Evolutionary conservation across 2,329 filamentous ascomycete species (phyloP), one percentile per base, ranked within the genome.

Genomic region (Fusarium secorum): DNA sequence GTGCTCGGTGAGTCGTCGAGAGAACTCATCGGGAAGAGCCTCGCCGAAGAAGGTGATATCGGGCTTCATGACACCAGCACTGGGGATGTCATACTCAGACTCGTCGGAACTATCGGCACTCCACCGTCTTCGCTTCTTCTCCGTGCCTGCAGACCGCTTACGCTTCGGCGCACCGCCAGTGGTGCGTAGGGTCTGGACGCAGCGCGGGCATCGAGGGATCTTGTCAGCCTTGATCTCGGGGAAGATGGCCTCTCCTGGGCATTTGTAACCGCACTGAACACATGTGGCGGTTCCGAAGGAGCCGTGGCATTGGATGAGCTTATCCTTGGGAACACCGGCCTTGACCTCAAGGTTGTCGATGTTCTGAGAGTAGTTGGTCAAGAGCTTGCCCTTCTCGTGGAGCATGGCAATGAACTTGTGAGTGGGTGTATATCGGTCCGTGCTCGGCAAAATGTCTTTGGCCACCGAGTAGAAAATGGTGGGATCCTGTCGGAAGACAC

Each of bases 41-140:
- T 99, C 96, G 74, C 95, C 95, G 77, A 98, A 98, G 84, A 99
- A 98, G 49, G 94, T 98, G 78, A 99, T 98, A 82, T 98, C 95
- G 13, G 96, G 96, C 86, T 93, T 97, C 94, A 97, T 97, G 78
- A 97, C 90, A 61, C 93, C 94, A 5, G 90, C 88, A 51, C 87
- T 85, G 4, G 90, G 89, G 41, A 92, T 88, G 67, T 83, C 81
- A 70, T 83, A 85, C 42, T 85, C 83, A 32, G 83, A 82, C 57
- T 86, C 84, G 18, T 85, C 82, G 46, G 78, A 81, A 66, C 81
- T 81, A 70, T 79, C 82, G 54, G 75, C 77, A 55, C 75, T 77
- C 64, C 82, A 79, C 26, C 82, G 77, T 35, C 82, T 79, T 38
- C 82, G 80, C 73, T 82, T 80, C 70, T 88, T 80, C 20, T 83